phyloP scores from a whole-genome alignment of 73 alveolate genomes.

The Paramecium pentaurelia region DNA sequence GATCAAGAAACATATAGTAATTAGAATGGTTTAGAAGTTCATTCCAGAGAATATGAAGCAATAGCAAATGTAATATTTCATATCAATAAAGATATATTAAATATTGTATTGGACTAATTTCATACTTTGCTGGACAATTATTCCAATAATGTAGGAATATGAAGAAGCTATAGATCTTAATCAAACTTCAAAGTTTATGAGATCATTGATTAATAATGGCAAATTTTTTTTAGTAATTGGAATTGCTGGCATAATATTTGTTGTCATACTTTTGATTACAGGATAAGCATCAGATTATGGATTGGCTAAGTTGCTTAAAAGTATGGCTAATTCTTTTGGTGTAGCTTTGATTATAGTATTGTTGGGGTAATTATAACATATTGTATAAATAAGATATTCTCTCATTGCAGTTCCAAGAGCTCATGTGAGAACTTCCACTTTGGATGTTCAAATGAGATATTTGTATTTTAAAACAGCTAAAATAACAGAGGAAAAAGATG shows the following conservation, averaged over 20 bases:
- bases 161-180: slow-evolving; percentile 50
- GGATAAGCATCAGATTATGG: slow-evolving; percentile 48
- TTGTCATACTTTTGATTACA: not conserved
- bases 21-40: not conserved
- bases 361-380: not conserved
- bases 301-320: slow-evolving; percentile 13
- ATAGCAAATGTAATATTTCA: not conserved
- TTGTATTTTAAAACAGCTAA: slow-evolving; percentile 50
- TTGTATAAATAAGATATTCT: not conserved
- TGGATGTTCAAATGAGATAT: slow-evolving; percentile 50
- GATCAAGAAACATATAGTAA: not conserved
- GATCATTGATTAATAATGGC: slow-evolving; percentile 35
- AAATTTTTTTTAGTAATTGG: slow-evolving; percentile 33
- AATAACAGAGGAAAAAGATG: slow-evolving; percentile 49
- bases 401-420: slow-evolving; percentile 60
- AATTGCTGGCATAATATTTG: slow-evolving; percentile 25
- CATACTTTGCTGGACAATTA: slow-evolving; percentile 54
- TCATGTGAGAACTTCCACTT: slow-evolving; percentile 47
- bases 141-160: slow-evolving; percentile 57
- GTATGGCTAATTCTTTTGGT: slow-evolving; percentile 60
- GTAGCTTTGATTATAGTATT: slow-evolving; percentile 33
- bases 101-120: slow-evolving; percentile 38
- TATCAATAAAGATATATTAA: not conserved
- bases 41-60: slow-evolving; percentile 10
- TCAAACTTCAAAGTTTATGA: not conserved